Evolutionary conservation across 345 rosid species (phyloP).

Genomic region (Hibiscus syriacus): DNA sequence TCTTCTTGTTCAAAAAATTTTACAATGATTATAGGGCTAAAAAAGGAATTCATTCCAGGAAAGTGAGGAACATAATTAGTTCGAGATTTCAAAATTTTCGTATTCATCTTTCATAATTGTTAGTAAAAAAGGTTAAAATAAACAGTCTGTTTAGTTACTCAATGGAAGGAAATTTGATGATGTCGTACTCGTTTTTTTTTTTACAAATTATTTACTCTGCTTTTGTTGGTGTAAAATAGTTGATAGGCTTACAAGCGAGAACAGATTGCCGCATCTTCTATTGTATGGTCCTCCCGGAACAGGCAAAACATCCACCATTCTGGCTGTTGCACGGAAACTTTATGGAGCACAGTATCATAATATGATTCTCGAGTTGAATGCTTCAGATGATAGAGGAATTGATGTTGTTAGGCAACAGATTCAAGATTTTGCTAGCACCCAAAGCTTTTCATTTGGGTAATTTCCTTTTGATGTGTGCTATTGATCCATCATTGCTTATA

Average conservation of each 20-base stretch:
- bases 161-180: background rate
- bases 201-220: background rate
- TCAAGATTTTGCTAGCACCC: conserved; percentile 95
- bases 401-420: conserved; percentile 93
- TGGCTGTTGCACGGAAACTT: conserved; percentile 91
- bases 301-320: conserved; percentile 97
- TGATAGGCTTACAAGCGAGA: conserved; percentile 92
- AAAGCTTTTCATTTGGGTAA: conserved; percentile 87
- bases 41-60: background rate
- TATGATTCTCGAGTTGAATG: conserved; percentile 94
- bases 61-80: background rate
- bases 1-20: background rate
- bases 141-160: background rate
- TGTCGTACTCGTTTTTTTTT: background rate
- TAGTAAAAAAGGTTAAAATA: background rate
- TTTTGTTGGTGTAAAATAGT: conserved; percentile 32
- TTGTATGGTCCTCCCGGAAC: conserved; percentile 98
- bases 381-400: conserved; percentile 94
- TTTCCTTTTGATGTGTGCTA: background rate
- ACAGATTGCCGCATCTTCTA: conserved; percentile 83
- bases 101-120: background rate
- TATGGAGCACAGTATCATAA: conserved; percentile 80
- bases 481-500: background rate
- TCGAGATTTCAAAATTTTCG: background rate
- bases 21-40: background rate